Conservation (phyloP, 306 rosid species). For the Glycine latifolia region DNA sequence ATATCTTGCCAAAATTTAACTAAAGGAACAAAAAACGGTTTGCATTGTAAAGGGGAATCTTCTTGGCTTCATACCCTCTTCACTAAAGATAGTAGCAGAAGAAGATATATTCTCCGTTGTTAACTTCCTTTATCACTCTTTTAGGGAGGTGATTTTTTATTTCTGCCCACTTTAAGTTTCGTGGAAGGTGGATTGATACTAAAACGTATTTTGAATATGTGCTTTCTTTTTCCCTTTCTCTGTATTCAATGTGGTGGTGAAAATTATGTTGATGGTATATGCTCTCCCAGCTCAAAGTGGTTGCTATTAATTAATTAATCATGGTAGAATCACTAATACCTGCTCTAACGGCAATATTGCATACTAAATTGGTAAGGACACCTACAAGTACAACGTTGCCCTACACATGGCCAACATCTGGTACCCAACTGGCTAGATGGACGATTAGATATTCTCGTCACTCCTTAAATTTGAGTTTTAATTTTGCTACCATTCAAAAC, state of each 20-base stretch:
- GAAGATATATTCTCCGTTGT: constrained; percentile 62
- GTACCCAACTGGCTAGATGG: too few relatives aligned
- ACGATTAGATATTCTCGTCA: too few relatives aligned
- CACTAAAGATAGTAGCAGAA: constrained; percentile 69
- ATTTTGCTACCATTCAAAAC: too few relatives aligned
- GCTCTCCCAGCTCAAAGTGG: constrained; percentile 40
- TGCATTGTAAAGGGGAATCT: constrained; percentile 59
- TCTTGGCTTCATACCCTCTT: constrained; percentile 87
- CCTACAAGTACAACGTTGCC: constrained; percentile 46
- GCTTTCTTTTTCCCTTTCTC: constrained; percentile 48
- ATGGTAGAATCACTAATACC: background rate
- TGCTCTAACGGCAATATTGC: background rate
- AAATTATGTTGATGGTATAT: constrained; percentile 47
- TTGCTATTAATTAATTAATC: constrained; percentile 3
- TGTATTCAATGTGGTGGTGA: constrained; percentile 51
- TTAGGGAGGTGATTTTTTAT: background rate
- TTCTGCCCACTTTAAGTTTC: constrained; percentile 37
- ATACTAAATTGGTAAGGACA: constrained; percentile 38
- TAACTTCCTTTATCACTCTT: background rate
- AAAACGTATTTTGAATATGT: constrained; percentile 70
- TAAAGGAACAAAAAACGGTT: background rate
- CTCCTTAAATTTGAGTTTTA: too few relatives aligned
- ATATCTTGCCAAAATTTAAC: too few relatives aligned
- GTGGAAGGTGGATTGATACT: constrained; percentile 64
- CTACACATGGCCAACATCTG: too few relatives aligned